A percentile compares a stretch with the other conserved stretches of the same genome.
Evolutionary conservation across 2,329 filamentous ascomycete species (phyloP).

Genomic region (Fusarium sp.): DNA sequence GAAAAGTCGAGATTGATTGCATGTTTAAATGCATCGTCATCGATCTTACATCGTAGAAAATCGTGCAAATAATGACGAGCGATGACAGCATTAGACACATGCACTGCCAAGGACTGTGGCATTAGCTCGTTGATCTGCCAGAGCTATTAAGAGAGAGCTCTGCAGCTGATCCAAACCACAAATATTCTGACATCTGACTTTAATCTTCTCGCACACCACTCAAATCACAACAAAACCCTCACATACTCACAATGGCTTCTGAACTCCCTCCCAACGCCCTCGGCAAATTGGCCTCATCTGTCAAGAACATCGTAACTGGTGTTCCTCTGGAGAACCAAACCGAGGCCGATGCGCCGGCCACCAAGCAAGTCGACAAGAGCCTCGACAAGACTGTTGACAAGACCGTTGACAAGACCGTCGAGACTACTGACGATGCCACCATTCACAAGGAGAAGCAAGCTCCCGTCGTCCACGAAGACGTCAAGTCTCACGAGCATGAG

Average conservation of each 20-base stretch:
- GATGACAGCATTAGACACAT: background rate
- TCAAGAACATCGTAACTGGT: background rate
- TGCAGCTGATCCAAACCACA: background rate
- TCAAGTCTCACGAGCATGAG: slow-evolving; percentile 27
- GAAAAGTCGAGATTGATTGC: background rate
- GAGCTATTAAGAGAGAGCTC: background rate
- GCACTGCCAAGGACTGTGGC: background rate
- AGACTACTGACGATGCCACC: slow-evolving; percentile 10
- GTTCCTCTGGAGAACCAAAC: background rate
- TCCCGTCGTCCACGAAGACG: slow-evolving; percentile 17
- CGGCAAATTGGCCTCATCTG: background rate
- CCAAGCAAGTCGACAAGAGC: background rate
- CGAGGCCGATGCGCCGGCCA: background rate
- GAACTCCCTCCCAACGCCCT: background rate
- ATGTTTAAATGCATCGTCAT: background rate
- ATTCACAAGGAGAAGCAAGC: slow-evolving; percentile 21
- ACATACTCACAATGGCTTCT: background rate
- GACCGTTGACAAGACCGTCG: slow-evolving; percentile 17
- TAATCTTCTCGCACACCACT: too few relatives aligned
- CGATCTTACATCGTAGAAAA: background rate
- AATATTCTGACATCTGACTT: background rate
- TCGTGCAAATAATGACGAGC: background rate
- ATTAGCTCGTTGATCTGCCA: background rate
- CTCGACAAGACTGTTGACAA: slow-evolving; percentile 1
- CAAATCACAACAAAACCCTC: background rate